Conservation (phyloP, 2,329 filamentous ascomycete species). For the Aspergillus udagawae region DNA sequence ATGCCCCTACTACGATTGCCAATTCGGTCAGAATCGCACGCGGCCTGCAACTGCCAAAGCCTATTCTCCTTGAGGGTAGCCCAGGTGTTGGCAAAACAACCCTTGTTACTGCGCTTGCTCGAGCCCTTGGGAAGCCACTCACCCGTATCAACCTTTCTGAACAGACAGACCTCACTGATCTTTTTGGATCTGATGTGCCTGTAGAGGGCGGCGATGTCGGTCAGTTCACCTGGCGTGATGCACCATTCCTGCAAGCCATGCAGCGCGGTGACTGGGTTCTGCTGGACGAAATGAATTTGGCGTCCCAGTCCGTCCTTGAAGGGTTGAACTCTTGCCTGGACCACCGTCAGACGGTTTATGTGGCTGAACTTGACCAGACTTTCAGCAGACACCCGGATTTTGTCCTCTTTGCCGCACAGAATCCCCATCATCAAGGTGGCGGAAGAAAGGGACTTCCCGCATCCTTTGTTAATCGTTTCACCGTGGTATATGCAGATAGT, state of each 20-base stretch:
- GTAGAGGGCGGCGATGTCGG: conserved; percentile 89
- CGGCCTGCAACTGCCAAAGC: conserved; percentile 82
- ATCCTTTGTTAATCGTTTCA: conserved; percentile 97
- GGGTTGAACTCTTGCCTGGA: conserved; percentile 95
- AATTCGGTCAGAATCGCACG: conserved; percentile 90
- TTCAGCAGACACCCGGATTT: conserved; percentile 88
- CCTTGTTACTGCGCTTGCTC: conserved; percentile 78
- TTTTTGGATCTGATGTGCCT: conserved; percentile 95
- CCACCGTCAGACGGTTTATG: conserved; percentile 91
- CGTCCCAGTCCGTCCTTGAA: conserved; percentile 93
- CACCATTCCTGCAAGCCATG: conserved; percentile 93
- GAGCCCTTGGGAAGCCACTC: conserved; percentile 72
- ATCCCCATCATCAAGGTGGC: conserved; percentile 94
- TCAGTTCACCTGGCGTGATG: conserved; percentile 91
- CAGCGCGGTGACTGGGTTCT: conserved; percentile 95
- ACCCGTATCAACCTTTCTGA: conserved; percentile 96
- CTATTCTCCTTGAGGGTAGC: conserved; percentile 90
- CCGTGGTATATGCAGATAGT: conserved; percentile 92
- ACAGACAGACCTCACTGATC: conserved; percentile 94
- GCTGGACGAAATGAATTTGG: conserved; percentile 97
- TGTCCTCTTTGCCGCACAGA: conserved; percentile 93
- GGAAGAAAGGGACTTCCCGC: conserved; percentile 90
- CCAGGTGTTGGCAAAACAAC: conserved; percentile 99
- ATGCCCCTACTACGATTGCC: conserved; percentile 81
- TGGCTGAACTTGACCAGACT: conserved; percentile 90